Conservation (phyloP, 2,329 filamentous ascomycete genomes). For the Magnaporthiopsis incrustans region DNA sequence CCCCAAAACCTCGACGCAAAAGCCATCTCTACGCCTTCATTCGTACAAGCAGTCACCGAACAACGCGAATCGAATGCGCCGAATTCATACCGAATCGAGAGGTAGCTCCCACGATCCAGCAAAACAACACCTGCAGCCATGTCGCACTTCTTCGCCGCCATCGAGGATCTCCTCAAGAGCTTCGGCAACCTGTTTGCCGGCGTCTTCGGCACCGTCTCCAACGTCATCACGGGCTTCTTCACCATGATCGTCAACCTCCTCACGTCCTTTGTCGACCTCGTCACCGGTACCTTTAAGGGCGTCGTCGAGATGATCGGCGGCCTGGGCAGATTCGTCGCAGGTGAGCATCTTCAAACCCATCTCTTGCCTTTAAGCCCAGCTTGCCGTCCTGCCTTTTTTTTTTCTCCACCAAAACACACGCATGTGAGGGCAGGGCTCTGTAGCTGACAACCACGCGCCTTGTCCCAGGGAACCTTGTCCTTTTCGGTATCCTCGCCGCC, state of each 20-base stretch:
- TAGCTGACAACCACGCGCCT: neutral
- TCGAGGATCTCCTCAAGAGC: slow-evolving; percentile 31
- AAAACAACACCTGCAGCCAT: slow-evolving; percentile 9
- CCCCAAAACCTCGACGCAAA: no score
- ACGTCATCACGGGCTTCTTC: slow-evolving; percentile 25
- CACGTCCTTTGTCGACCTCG: slow-evolving; percentile 26
- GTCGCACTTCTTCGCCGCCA: slow-evolving; percentile 23
- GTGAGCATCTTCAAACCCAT: slow-evolving; percentile 9
- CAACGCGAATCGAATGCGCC: neutral
- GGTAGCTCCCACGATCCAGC: neutral
- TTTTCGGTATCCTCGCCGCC: slow-evolving; percentile 25
- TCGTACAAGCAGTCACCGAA: no score
- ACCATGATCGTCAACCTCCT: slow-evolving; percentile 27
- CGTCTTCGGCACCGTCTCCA: slow-evolving; percentile 25
- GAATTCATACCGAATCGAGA: neutral
- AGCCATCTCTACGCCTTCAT: no score
- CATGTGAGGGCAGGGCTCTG: neutral
- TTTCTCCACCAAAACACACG: no score
- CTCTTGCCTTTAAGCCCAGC: neutral
- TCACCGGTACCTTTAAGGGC: slow-evolving; percentile 26
- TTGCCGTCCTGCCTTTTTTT: neutral
- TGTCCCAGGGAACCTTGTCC: slow-evolving; percentile 26
- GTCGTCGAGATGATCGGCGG: slow-evolving; percentile 29
- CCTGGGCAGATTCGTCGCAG: slow-evolving; percentile 29
- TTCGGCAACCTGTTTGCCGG: slow-evolving; percentile 33